Conservation (phyloP, 176 grass and related monocot genomes). For the Phragmites australis region DNA sequence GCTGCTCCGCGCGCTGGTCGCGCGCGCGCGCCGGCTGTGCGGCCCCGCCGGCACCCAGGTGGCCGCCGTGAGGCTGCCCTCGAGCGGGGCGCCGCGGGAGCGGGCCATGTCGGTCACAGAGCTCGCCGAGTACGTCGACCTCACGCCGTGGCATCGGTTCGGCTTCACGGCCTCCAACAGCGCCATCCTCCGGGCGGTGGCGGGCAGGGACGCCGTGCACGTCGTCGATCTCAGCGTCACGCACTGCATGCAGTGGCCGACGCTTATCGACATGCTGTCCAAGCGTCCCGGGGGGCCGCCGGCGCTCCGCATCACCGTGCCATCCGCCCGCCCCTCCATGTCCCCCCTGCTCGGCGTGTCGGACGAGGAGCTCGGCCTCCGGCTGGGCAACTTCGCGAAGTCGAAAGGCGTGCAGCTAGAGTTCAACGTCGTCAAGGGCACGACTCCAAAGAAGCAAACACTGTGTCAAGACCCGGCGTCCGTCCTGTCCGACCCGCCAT, state of each 20-base stretch:
- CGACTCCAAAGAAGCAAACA: constrained; percentile 36
- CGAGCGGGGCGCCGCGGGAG: not conserved
- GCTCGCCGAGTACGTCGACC: constrained; percentile 81
- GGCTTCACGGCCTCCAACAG: constrained; percentile 81
- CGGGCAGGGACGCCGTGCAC: constrained; percentile 56
- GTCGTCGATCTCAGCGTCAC: constrained; percentile 79
- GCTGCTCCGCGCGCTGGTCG: constrained; percentile 79
- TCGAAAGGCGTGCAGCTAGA: constrained; percentile 74
- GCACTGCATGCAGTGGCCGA: constrained; percentile 98
- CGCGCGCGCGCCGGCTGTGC: constrained; percentile 68
- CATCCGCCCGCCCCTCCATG: constrained; percentile 29
- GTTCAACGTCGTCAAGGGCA: constrained; percentile 52
- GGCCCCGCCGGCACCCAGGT: constrained; percentile 17
- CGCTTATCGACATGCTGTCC: constrained; percentile 77
- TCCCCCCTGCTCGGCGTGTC: constrained; percentile 57
- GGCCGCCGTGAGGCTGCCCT: not conserved
- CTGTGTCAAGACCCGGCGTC: constrained; percentile 47
- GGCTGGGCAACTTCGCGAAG: constrained; percentile 71
- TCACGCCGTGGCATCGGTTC: constrained; percentile 88
- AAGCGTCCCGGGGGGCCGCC: constrained; percentile 64
- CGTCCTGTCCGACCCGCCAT: constrained; percentile 26
- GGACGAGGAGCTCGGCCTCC: constrained; percentile 63
- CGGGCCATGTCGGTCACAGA: constrained; percentile 76
- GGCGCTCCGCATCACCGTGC: constrained; percentile 67
- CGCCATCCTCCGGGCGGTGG: constrained; percentile 71